Evolutionary conservation across 1,139 yeast species (phyloP).

Genomic region (Protomyces inouyei): DNA sequence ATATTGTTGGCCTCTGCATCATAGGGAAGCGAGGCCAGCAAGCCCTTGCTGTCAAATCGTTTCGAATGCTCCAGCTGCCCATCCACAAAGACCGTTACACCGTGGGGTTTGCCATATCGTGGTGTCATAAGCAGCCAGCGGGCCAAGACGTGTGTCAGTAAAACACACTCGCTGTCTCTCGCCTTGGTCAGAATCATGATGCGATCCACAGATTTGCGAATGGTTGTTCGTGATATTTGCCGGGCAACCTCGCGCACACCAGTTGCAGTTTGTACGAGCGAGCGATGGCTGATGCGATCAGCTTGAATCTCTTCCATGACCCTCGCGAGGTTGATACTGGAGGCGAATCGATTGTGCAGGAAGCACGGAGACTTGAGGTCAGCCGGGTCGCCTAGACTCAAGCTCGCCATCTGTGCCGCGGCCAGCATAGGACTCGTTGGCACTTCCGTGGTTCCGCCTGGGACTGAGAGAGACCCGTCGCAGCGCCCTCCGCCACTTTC

Average conservation of each 20-base stretch:
- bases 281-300: constrained; percentile 30
- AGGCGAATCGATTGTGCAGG: constrained; percentile 35
- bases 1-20: constrained; percentile 44
- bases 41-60: constrained; percentile 45
- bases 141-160: constrained; percentile 68
- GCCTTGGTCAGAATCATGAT: constrained; percentile 82
- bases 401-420: background rate
- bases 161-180: constrained; percentile 68
- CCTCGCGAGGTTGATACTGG: constrained; percentile 34
- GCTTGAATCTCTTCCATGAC: constrained; percentile 34
- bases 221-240: constrained; percentile 59
- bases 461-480: background rate
- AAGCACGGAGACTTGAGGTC: constrained; percentile 30
- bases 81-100: constrained; percentile 66
- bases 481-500: too few species aligned
- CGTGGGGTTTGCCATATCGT: constrained; percentile 32
- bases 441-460: background rate
- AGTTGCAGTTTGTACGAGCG: constrained; percentile 66
- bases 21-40: background rate
- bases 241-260: constrained; percentile 77
- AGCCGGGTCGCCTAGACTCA: constrained; percentile 1
- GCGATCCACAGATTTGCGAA: constrained; percentile 62
- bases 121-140: constrained; percentile 57
- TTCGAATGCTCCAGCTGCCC: constrained; percentile 54
- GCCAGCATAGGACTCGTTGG: background rate